phyloP scores from a whole-genome alignment of 306 rosid genomes.

The Lathyrus tuberosus region DNA sequence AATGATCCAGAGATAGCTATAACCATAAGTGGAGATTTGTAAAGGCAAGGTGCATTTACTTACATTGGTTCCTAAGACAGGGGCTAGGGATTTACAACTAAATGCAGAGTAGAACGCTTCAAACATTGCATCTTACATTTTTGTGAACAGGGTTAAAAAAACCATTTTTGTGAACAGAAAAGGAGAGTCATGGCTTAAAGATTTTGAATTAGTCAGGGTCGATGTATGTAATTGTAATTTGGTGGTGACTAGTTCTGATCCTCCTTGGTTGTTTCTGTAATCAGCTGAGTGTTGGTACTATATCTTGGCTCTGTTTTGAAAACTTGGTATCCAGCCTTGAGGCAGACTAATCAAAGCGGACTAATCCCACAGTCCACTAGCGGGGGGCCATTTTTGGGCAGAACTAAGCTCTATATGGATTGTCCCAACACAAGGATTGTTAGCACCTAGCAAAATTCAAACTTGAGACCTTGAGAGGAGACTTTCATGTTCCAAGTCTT shows the following conservation, averaged over 20 bases:
- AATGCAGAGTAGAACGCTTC: neutral
- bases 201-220: neutral
- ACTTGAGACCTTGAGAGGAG: no score
- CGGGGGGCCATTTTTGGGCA: no score
- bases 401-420: no score
- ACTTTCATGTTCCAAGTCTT: no score
- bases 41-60: neutral
- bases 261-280: neutral
- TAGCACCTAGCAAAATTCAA: no score
- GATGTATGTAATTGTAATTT: neutral
- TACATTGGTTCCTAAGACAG: neutral
- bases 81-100: neutral
- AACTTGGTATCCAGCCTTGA: no score
- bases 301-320: neutral
- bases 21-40: neutral
- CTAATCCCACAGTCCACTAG: no score
- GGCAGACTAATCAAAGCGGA: no score
- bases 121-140: neutral
- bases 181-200: neutral
- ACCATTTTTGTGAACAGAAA: neutral
- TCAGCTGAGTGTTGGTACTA: neutral
- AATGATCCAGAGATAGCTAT: no score
- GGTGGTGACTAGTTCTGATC: neutral
- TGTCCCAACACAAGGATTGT: no score
- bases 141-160: no score